Evolutionary conservation across 176 grass and related monocot genomes (phyloP).

Genomic region (Puccinellia tenuiflora): DNA sequence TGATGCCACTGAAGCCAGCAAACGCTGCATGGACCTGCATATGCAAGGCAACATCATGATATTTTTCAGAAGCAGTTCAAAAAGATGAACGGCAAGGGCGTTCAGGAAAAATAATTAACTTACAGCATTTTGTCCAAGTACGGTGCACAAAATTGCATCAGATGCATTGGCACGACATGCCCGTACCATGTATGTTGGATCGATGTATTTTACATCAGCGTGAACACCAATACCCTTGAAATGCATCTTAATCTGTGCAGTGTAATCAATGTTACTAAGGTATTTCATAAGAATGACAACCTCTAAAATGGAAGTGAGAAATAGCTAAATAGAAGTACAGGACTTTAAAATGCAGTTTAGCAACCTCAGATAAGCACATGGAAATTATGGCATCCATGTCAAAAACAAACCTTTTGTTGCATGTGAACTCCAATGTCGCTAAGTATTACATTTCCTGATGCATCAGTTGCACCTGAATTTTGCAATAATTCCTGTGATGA

Average conservation of each 20-base stretch:
- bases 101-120: slow-evolving; percentile 11
- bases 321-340: background rate
- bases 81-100: background rate
- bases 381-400: background rate
- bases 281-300: background rate
- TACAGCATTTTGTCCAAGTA: slow-evolving; percentile 82
- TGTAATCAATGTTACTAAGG: background rate
- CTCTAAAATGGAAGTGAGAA: background rate
- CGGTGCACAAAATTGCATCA: slow-evolving; percentile 74
- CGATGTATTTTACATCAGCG: slow-evolving; percentile 74
- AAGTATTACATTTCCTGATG: slow-evolving; percentile 62
- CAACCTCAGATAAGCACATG: slow-evolving; percentile 5
- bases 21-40: slow-evolving; percentile 69
- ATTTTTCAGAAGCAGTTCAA: background rate
- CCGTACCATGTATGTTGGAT: slow-evolving; percentile 81
- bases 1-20: slow-evolving; percentile 79
- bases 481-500: slow-evolving; percentile 53
- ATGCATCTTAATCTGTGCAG: slow-evolving; percentile 61
- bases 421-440: slow-evolving; percentile 69
- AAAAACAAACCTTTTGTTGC: slow-evolving; percentile 53
- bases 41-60: background rate
- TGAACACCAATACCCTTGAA: slow-evolving; percentile 58
- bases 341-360: background rate
- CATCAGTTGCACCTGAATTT: slow-evolving; percentile 61
- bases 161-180: slow-evolving; percentile 71